Conservation (phyloP, 2,329 filamentous ascomycete species). For the Epichloe scottii region DNA sequence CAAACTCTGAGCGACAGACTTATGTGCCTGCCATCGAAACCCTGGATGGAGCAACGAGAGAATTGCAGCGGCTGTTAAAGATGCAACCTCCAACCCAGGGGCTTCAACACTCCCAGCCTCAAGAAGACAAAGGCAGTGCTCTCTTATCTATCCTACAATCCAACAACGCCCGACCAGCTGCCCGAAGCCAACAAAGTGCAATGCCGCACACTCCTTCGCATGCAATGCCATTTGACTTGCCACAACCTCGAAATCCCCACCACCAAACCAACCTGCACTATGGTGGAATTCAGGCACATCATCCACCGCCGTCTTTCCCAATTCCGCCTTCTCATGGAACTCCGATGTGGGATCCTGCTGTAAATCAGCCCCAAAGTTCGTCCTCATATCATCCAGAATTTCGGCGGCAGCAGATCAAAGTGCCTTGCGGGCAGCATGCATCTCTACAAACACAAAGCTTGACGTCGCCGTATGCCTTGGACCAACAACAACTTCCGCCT, state of each 20-base stretch:
- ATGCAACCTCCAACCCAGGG: constrained; percentile 41
- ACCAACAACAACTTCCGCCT: constrained; percentile 12
- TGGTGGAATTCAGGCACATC: constrained; percentile 19
- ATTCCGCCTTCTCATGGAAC: constrained; percentile 11
- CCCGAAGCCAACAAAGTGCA: constrained; percentile 8
- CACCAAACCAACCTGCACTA: constrained; percentile 36
- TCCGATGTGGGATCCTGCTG: constrained; percentile 9
- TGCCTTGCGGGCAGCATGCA: constrained; percentile 34
- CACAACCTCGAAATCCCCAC: constrained; percentile 45
- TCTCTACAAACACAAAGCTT: constrained; percentile 44
- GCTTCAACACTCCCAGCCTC: constrained; percentile 20
- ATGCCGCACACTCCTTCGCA: constrained; percentile 42
- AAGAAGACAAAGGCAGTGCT: constrained; percentile 35
- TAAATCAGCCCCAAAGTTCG: constrained; percentile 8
- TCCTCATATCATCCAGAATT: constrained; percentile 9
- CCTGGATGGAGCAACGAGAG: constrained; percentile 36
- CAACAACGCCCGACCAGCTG: constrained; percentile 12
- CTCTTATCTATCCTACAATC: constrained; percentile 41
- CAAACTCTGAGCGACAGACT: constrained; percentile 19
- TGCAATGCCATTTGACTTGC: constrained; percentile 34
- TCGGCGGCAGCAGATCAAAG: constrained; percentile 12
- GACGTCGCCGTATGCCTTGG: constrained; percentile 29
- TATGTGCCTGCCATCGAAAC: constrained; percentile 30
- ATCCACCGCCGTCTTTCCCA: constrained; percentile 21
- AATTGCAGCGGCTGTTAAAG: constrained; percentile 42